phyloP scores from a whole-genome alignment of 768 basidiomycete genomes.

The Vishniacozyma victoriae region DNA sequence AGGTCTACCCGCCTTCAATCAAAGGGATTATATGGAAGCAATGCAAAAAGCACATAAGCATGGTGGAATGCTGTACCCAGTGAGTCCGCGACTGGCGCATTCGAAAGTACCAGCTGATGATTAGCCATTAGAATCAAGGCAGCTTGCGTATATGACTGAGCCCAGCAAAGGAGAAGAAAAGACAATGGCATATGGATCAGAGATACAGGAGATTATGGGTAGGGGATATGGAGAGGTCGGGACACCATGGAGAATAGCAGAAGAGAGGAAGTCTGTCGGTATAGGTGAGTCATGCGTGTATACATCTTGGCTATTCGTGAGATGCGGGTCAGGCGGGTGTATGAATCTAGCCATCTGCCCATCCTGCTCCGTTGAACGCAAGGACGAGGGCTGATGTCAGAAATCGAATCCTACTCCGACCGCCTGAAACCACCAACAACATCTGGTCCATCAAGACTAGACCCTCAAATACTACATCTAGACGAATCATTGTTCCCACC shows the following conservation, averaged over 20 bases:
- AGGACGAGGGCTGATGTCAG: slow-evolving; percentile 3
- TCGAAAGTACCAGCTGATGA: too few relatives aligned
- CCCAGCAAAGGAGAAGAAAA: slow-evolving; percentile 17
- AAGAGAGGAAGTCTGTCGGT: slow-evolving; percentile 26
- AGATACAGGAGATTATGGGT: slow-evolving; percentile 14
- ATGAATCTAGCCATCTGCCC: background rate
- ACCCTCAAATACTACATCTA: slow-evolving; percentile 19
- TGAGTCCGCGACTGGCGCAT: too few relatives aligned
- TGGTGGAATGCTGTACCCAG: slow-evolving; percentile 32
- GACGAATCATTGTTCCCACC: slow-evolving; percentile 33
- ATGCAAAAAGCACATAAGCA: slow-evolving; percentile 13
- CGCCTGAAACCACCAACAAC: slow-evolving; percentile 8
- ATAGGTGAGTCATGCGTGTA: slow-evolving; percentile 27
- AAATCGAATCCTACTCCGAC: slow-evolving; percentile 40
- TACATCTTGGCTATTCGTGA: background rate
- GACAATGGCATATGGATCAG: slow-evolving; percentile 15
- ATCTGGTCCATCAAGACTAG: slow-evolving; percentile 11
- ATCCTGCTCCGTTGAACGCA: background rate
- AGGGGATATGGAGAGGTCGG: slow-evolving; percentile 6
- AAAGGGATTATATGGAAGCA: slow-evolving; percentile 7
- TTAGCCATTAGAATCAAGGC: slow-evolving; percentile 23
- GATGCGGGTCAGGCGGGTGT: background rate
- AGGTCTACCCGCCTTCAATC: background rate
- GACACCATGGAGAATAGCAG: slow-evolving; percentile 31
- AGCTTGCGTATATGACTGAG: slow-evolving; percentile 17